Conservation (phyloP, 129 eudicot genomes). For the Lactuca sativa region DNA sequence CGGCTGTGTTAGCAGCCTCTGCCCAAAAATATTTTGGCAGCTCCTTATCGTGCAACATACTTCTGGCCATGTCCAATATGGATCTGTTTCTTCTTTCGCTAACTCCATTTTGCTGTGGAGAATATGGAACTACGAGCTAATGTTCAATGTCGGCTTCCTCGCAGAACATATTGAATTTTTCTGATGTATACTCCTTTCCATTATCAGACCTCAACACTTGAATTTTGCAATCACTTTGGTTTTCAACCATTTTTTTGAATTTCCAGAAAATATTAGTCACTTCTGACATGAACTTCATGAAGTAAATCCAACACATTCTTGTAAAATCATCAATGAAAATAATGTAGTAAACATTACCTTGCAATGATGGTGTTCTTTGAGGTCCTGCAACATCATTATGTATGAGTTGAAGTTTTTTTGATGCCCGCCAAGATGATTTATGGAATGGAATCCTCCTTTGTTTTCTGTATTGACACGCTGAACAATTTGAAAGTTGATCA, state of each 20-base stretch:
- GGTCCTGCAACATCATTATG: slow-evolving; percentile 3
- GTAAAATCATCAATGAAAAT: no score
- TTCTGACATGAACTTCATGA: background rate
- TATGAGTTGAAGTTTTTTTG: background rate
- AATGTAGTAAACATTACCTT: no score
- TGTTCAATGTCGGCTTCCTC: no score
- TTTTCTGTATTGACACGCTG: no score
- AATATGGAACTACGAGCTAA: no score
- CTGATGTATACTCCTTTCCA: no score
- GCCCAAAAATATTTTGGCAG: slow-evolving; percentile 3
- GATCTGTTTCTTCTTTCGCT: slow-evolving; percentile 1
- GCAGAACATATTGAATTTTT: no score
- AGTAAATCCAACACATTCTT: no score
- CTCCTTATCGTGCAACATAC: background rate
- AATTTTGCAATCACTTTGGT: slow-evolving; percentile 15
- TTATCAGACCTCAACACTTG: background rate
- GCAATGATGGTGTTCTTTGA: background rate
- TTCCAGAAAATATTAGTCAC: background rate
- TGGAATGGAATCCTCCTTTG: background rate
- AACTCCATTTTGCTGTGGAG: background rate
- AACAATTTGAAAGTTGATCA: background rate
- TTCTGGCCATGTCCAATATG: background rate
- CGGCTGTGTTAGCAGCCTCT: slow-evolving; percentile 4
- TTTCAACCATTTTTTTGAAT: slow-evolving; percentile 11
- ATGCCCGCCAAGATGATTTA: background rate